Conservation (phyloP, 2,329 filamentous ascomycete species). For the Gnomoniopsis smithogilvyi region DNA sequence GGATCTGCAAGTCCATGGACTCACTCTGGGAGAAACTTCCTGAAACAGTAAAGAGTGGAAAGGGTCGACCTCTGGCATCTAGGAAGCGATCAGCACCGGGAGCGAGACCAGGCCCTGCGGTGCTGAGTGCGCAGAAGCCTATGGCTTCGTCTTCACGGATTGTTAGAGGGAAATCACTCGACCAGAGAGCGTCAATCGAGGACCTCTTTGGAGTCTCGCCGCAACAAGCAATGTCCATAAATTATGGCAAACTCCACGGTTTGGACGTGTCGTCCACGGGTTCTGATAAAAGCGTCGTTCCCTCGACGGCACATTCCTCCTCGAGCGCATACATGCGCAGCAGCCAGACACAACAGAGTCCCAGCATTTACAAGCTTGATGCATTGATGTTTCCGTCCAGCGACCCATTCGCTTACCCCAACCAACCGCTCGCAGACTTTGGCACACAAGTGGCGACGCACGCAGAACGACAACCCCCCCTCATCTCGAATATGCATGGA, state of each 20-base stretch:
- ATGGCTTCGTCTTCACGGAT: neutral
- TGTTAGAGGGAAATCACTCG: neutral
- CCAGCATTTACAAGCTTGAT: constrained; percentile 62
- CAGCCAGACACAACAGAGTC: constrained; percentile 27
- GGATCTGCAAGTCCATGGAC: constrained; percentile 74
- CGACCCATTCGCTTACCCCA: constrained; percentile 77
- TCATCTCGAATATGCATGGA: constrained; percentile 27
- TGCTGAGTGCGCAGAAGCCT: constrained; percentile 15
- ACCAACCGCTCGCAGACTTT: constrained; percentile 66
- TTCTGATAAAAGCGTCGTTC: constrained; percentile 31
- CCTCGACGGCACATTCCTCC: constrained; percentile 28
- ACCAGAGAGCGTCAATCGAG: constrained; percentile 31
- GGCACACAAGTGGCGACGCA: constrained; percentile 31
- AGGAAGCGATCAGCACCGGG: constrained; percentile 57
- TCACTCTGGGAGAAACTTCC: constrained; percentile 81
- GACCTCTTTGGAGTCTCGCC: constrained; percentile 26
- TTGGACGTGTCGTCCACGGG: constrained; percentile 43
- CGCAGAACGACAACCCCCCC: constrained; percentile 30
- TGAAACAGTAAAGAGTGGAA: constrained; percentile 59
- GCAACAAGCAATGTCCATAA: constrained; percentile 32
- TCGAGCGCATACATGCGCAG: constrained; percentile 22
- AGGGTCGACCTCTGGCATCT: constrained; percentile 35
- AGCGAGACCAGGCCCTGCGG: constrained; percentile 30
- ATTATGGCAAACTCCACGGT: constrained; percentile 42
- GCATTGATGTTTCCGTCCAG: constrained; percentile 78